Conservation (phyloP, 73 alveolate genomes). For the Breviolum minutum region DNA sequence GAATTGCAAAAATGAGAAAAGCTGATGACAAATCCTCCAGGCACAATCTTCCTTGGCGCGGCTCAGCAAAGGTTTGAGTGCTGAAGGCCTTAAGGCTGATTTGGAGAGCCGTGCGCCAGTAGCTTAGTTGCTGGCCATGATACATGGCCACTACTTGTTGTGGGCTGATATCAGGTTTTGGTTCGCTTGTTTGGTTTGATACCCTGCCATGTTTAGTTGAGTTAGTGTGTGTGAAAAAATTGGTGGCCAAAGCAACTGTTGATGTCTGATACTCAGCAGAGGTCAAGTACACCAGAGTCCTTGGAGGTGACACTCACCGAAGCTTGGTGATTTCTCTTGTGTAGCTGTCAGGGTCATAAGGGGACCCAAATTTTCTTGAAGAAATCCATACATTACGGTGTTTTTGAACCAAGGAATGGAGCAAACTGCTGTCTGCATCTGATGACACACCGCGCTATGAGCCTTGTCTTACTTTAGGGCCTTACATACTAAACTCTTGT, state of each 20-base stretch:
- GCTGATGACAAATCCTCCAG: not conserved
- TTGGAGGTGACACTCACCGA: constrained; percentile 76
- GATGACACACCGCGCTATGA: constrained; percentile 86
- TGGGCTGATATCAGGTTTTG: too few relatives aligned
- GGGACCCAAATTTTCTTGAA: too few relatives aligned
- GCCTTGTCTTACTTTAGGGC: constrained; percentile 2
- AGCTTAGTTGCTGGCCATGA: not conserved
- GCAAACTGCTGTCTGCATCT: constrained; percentile 39
- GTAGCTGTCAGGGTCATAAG: not conserved
- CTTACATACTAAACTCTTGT: not conserved
- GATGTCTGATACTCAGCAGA: not conserved
- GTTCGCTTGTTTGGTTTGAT: too few relatives aligned
- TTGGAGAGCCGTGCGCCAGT: constrained; percentile 73
- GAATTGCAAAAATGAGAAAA: not conserved
- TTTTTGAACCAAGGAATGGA: constrained; percentile 38
- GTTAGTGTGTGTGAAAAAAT: too few relatives aligned
- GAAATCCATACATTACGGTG: not conserved
- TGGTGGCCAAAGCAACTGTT: too few relatives aligned
- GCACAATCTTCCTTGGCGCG: constrained; percentile 10
- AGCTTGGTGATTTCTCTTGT: not conserved
- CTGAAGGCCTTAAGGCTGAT: constrained; percentile 80
- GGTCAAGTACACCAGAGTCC: constrained; percentile 84
- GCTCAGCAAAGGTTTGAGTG: constrained; percentile 50
- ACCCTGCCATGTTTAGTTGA: too few relatives aligned
- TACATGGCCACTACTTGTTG: too few relatives aligned